Evolutionary conservation across 768 basidiomycete species (phyloP), one percentile per base, ranked within the genome.

Genomic region (Cystofilobasidium bisporidii): DNA sequence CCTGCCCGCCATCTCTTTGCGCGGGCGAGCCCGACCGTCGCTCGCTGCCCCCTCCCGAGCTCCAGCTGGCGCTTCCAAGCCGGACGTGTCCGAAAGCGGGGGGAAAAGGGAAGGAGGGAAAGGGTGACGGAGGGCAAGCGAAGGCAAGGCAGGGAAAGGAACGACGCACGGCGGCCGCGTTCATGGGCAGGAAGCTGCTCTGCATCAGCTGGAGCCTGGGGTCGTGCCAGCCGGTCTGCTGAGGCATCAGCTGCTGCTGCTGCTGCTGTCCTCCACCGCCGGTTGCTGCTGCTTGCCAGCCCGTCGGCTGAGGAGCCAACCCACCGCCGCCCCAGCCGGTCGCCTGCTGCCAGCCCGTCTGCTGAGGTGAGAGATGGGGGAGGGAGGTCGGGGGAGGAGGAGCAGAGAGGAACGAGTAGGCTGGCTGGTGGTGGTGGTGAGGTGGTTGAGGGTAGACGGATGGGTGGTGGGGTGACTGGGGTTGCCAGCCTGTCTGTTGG

Each of bases 181-280:
- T 79, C 48, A 76, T 74, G 1, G 94, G 93, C 85, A 97, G 88
- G 79, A 97, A 96, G 0, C 87, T 86, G 69, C 79, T 87, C n/a
- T 85, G 85, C 88, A 96, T 90, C 83, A 92, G 86, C 75, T 84
- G 84, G 60, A 93, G 79, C 24, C 90, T 80, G 1, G 91, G 91
- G 78, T 94, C 76, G 41, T 59, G 57, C 22, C 18, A 65, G 26
- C 90, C 90, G 9, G 90, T 91, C 62, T 81, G 77, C 73, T 91
- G 90, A 22, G 88, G 82, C 1, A 87, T 79, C 58, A 92, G 82
- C 33, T 38, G 64, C 30, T 11, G 79, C 64, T 20, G 80, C 48
- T 32, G 73, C 75, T 70, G 70, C 80, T 73, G 72, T 76, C 75
- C 73, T n/a, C n/a, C n/a, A n/a, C n/a, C n/a, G n/a, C n/a, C n/a